phyloP scores from a whole-genome alignment of 768 basidiomycete genomes.

The Russula brevipes region DNA sequence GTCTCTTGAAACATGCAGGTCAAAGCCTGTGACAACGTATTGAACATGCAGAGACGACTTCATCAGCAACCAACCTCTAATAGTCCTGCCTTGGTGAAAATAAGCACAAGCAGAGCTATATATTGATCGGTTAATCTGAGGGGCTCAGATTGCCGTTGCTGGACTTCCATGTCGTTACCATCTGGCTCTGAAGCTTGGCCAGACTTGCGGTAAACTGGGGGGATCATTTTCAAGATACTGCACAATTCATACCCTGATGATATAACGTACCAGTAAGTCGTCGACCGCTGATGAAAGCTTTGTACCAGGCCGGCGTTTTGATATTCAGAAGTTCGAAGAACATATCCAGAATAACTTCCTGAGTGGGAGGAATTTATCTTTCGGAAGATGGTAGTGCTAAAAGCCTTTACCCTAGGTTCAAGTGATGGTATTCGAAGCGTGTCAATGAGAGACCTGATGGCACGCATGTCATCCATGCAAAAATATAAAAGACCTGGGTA shows the following conservation, averaged over 20 bases:
- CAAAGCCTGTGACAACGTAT: slow-evolving; percentile 54
- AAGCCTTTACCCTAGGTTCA: slow-evolving; percentile 63
- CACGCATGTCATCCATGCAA: slow-evolving; percentile 83
- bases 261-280: slow-evolving; percentile 69
- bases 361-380: slow-evolving; percentile 4
- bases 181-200: slow-evolving; percentile 21
- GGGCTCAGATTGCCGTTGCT: slow-evolving; percentile 45
- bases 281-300: slow-evolving; percentile 85
- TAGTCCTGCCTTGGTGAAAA: slow-evolving; percentile 83
- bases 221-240: neutral
- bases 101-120: slow-evolving; percentile 74
- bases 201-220: slow-evolving; percentile 52
- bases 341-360: slow-evolving; percentile 94
- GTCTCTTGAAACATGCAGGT: slow-evolving; percentile 81
- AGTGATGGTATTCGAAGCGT: slow-evolving; percentile 85
- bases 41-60: neutral
- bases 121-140: slow-evolving; percentile 91
- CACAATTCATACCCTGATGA: neutral
- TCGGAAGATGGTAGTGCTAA: neutral
- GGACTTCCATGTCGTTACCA: slow-evolving; percentile 28
- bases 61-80: slow-evolving; percentile 58
- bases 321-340: slow-evolving; percentile 92
- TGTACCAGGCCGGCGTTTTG: slow-evolving; percentile 87
- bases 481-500: slow-evolving; percentile 79
- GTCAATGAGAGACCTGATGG: slow-evolving; percentile 78